Evolutionary conservation across 1,139 yeast genomes (phyloP), one percentile per base, ranked within the genome.

Genomic region (Magnusiomyces paraingens): DNA sequence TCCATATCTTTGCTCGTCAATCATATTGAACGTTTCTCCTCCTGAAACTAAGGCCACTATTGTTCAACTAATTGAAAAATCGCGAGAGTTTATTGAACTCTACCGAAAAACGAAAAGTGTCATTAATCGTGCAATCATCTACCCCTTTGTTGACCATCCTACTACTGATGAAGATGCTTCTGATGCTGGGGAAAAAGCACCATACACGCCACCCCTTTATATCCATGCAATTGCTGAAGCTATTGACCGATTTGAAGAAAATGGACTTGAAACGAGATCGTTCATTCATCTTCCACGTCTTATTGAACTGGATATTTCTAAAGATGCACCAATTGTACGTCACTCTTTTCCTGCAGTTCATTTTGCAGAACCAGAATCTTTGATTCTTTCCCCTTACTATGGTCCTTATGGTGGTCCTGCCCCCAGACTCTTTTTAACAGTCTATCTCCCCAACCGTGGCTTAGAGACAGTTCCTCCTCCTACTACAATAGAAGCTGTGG

Each of bases 401-500:
- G 54, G 61, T 5, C 54, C 54, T 1, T 49, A 52, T 26, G 39
- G 22, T 15, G 55, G 55, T 8, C 48, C 51, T 53, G 74, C 75
- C 50, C 86, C 93, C 51, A 75, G 94, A 58, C 70, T 79, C 35
- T 73, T 81, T 32, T 81, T 86, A 64, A 84, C 84, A 58, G 82
- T 86, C 21, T 93, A 86, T 68, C 72, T 80, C 57, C 77, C 79
- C 20, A 66, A 66, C 36, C n/a, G 42, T 4, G 73, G 72, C 14
- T 79, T 85, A 56, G 84, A 82, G 56, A 87, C 97, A 0, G 88
- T 87, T 2, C 96, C 97, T 0, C 72, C 80, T 1, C 75, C 80
- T 21, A 77, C 76, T 3, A 72, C 86, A 0, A 84, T 83, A 63
- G 76, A 75, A 35, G 81, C 84, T 2, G 70, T 88, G 52, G 69